These are phyloP conservation scores for Euphrasia arctica DNA, from an alignment of 305 asterid genomes.

Conservation along the genomic window DNA sequence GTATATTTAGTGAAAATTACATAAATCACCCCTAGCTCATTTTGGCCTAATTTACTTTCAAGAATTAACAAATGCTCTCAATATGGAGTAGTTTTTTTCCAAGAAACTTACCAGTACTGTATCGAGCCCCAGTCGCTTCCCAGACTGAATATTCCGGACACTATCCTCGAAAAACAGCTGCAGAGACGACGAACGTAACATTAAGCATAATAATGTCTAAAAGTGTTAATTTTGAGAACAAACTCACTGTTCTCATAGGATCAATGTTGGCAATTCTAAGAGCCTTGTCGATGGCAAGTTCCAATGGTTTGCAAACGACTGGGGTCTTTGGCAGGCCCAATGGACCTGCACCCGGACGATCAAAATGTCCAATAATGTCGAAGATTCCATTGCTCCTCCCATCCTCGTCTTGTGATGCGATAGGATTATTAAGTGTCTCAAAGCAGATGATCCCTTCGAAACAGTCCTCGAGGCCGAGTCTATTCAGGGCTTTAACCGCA, in stretches of 20 bases:
- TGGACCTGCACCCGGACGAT: slow-evolving; percentile 46
- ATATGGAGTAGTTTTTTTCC: background rate
- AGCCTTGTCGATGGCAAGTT: slow-evolving; percentile 68
- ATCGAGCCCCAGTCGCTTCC: slow-evolving; percentile 72
- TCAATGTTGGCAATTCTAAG: slow-evolving; percentile 69
- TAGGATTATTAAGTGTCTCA: slow-evolving; percentile 85
- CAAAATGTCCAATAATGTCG: slow-evolving; percentile 72
- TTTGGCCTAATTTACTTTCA: background rate
- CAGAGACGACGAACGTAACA: background rate
- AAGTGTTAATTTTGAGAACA: background rate
- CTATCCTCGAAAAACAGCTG: slow-evolving; percentile 97
- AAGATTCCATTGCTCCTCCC: slow-evolving; percentile 49
- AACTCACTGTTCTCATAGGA: slow-evolving; percentile 76
- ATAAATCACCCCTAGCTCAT: background rate
- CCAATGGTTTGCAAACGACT: slow-evolving; percentile 84
- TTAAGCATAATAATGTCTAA: background rate
- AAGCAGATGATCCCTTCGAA: slow-evolving; percentile 92
- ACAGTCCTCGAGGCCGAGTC: slow-evolving; percentile 80
- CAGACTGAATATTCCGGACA: slow-evolving; percentile 70
- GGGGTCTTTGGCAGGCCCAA: slow-evolving; percentile 73
- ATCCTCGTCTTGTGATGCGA: slow-evolving; percentile 70
- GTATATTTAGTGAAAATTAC: background rate
- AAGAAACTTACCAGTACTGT: slow-evolving; percentile 66
- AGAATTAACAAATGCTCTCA: background rate
- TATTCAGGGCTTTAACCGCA: slow-evolving; percentile 58